These are phyloP conservation scores for Thelephora ganbajun DNA, from an alignment of 768 basidiomycete genomes.

Conservation along the genomic window DNA sequence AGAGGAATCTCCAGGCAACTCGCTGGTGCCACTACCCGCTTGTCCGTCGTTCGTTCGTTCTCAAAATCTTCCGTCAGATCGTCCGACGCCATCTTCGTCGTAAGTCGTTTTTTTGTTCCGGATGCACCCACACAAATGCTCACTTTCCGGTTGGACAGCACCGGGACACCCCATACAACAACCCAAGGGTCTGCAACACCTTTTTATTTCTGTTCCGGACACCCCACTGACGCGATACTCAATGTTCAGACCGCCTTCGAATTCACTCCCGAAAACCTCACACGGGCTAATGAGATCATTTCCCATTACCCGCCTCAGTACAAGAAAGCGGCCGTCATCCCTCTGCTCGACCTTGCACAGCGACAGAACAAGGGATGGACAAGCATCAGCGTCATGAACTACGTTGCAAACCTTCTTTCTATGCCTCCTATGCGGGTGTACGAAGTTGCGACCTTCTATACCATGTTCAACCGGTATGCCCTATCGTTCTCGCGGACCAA, in stretches of 20 bases:
- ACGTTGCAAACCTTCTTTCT: conserved; percentile 83
- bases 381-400: conserved; percentile 97
- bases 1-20: conserved; percentile 8
- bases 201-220: neutral
- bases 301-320: conserved; percentile 92
- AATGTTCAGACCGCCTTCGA: conserved; percentile 71
- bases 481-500: neutral
- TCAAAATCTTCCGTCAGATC: conserved; percentile 29
- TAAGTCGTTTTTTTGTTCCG: conserved; percentile 57
- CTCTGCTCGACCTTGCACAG: conserved; percentile 90
- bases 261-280: conserved; percentile 69
- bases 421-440: conserved; percentile 99
- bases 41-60: conserved; percentile 12
- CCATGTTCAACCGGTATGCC: conserved; percentile 94
- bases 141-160: conserved; percentile 40
- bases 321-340: conserved; percentile 97
- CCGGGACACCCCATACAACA: conserved; percentile 90
- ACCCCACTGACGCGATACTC: neutral
- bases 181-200: conserved; percentile 50
- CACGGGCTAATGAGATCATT: conserved; percentile 81
- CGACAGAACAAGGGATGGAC: conserved; percentile 98
- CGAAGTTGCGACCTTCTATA: conserved; percentile 98
- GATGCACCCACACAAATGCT: conserved; percentile 24
- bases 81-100: conserved; percentile 83
- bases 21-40: conserved; percentile 4